Base-by-base conservation (phyloP, 345 rosid genomes). In the Arabidopsis suecica region DNA sequence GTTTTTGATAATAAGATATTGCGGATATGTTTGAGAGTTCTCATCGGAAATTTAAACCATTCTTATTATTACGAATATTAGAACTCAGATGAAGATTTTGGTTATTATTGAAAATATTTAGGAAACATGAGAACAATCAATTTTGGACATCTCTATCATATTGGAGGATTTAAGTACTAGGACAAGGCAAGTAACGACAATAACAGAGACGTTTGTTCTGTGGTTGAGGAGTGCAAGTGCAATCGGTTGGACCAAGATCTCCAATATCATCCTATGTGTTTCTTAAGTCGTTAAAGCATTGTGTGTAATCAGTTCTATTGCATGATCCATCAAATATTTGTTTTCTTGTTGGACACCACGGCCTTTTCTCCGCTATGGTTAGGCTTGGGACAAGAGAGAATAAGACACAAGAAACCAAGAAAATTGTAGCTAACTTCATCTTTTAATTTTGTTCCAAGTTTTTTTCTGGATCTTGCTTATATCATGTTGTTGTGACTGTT, bases 241-340 rank as follows among this genome's bases (percentile, higher is more conserved):
- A 66, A 25, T 66, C 66, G 6, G 57, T 45, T 5, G 78, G 78
- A 58, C 67, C 57, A 58, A 66, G 73, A 10, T 65, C 57, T 47
- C 71, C 78, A 49, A 5, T 7, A 8, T 25, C 0, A 38, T 1
- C 20, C 61, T 61, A 74, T n/a, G 72, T 74, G 1, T 16, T 30
- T 40, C 16, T 54, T 18, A 74, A 58, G 36, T 74, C 78, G 3
- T 30, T 25, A 18, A 48, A 64, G 48, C 78, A 74, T 66, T 74
- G 53, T 65, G 63, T 57, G 12, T 11, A 57, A 63, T 73, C 47
- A n/a, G 14, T 30, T 53, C 32, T 69, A 10, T 33, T 4, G 64
- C 77, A 73, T 42, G 45, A 0, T 14, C 77, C 77, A 34, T 10
- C 56, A 64, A 73, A 73, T 54, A 42, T 10, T 73, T 73, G 77